Conservation (phyloP, 306 rosid genomes). For the Quercus dentata region DNA sequence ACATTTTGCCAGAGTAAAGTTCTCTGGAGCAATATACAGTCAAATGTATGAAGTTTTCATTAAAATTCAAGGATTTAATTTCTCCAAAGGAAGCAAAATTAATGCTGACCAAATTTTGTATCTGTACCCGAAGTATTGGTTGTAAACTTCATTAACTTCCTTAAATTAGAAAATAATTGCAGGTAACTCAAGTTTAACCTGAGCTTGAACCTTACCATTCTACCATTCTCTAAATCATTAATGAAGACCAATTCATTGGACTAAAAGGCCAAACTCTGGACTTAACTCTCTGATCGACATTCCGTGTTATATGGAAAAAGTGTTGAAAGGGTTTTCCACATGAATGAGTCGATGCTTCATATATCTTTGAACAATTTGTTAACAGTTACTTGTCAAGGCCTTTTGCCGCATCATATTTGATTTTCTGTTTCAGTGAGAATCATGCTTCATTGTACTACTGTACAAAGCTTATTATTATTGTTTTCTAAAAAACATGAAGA, state of each 20-base stretch:
- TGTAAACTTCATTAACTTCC: background rate
- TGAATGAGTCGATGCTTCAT: conserved; percentile 1
- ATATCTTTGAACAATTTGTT: background rate
- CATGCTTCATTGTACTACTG: background rate
- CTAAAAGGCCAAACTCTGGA: background rate
- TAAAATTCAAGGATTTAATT: background rate
- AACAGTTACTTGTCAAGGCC: background rate
- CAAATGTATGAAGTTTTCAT: background rate
- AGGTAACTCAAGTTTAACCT: background rate
- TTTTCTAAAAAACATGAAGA: background rate
- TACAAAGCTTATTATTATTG: background rate
- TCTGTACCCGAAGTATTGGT: background rate
- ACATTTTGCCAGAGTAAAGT: background rate
- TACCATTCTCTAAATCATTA: background rate
- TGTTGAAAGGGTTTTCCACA: background rate
- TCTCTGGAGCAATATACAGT: background rate
- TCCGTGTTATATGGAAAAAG: background rate
- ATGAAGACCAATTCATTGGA: background rate
- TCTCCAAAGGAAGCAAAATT: background rate
- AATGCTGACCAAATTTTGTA: background rate
- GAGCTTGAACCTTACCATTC: background rate
- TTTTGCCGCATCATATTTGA: background rate
- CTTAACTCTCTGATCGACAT: background rate
- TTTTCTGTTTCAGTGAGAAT: background rate
- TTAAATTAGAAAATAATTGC: background rate